phyloP scores from a whole-genome alignment of 345 rosid species.

The Sisymbrium irio region DNA sequence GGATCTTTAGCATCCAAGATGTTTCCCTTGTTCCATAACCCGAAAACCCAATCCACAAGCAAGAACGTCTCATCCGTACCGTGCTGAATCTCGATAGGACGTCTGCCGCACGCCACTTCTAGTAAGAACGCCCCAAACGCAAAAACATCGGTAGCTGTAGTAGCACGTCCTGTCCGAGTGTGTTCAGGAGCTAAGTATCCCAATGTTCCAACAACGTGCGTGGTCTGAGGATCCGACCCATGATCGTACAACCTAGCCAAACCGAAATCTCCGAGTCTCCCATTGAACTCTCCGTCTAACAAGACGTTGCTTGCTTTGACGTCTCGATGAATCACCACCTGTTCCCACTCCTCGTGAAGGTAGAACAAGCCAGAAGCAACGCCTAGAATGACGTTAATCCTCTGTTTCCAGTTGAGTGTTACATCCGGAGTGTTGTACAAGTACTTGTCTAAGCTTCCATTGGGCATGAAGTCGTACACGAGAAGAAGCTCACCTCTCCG shows the following conservation, averaged over 20 bases:
- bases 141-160: constrained; percentile 67
- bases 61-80: constrained; percentile 29
- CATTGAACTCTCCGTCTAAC: constrained; percentile 72
- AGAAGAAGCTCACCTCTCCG: constrained; percentile 63
- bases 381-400: constrained; percentile 64
- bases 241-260: constrained; percentile 81
- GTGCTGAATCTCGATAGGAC: constrained; percentile 60
- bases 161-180: constrained; percentile 77
- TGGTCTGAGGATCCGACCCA: constrained; percentile 76
- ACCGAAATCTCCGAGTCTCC: constrained; percentile 87
- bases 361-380: constrained; percentile 82
- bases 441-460: constrained; percentile 85
- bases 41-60: constrained; percentile 86
- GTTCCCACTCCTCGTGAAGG: constrained; percentile 87
- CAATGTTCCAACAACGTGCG: constrained; percentile 84
- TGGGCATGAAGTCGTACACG: constrained; percentile 87
- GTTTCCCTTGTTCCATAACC: constrained; percentile 45
- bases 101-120: constrained; percentile 76
- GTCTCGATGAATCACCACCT: constrained; percentile 84
- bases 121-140: constrained; percentile 92
- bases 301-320: constrained; percentile 85
- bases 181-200: constrained; percentile 93
- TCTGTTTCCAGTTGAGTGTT: constrained; percentile 70
- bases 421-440: constrained; percentile 53
- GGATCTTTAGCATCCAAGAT: constrained; percentile 54